Evolutionary conservation across 202 grass and related monocot genomes (phyloP).

Genomic region (Musa balbisiana): DNA sequence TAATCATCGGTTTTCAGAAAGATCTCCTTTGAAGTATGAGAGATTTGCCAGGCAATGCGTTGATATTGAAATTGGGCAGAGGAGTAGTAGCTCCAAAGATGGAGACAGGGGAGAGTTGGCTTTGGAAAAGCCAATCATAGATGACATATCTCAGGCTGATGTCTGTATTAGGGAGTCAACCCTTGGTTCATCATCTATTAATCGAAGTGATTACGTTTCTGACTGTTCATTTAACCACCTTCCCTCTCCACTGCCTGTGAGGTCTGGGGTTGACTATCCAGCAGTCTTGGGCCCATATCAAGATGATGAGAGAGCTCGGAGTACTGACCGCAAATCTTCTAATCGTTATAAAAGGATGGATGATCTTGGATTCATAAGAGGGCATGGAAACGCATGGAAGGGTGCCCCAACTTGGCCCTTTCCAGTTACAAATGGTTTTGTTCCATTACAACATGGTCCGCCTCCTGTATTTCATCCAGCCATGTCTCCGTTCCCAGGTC

Average conservation of each 20-base stretch:
- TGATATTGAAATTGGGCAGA: constrained; percentile 57
- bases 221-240: constrained; percentile 48
- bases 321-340: constrained; percentile 52
- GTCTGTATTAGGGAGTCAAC: constrained; percentile 56
- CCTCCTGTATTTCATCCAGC: constrained; percentile 72
- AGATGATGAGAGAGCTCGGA: constrained; percentile 61
- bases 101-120: constrained; percentile 61
- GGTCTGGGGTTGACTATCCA: constrained; percentile 51
- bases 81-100: constrained; percentile 48
- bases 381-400: constrained; percentile 74
- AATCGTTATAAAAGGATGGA: constrained; percentile 46
- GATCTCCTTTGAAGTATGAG: constrained; percentile 23
- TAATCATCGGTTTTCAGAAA: constrained; percentile 63
- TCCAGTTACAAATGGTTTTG: constrained; percentile 74
- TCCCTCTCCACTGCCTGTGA: constrained; percentile 29
- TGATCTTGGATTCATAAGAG: constrained; percentile 53
- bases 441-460: constrained; percentile 57
- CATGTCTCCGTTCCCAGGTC: constrained; percentile 51
- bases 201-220: constrained; percentile 46
- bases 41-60: constrained; percentile 30
- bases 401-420: constrained; percentile 56
- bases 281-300: constrained; percentile 56
- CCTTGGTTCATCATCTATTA: constrained; percentile 49
- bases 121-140: constrained; percentile 42
- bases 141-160: constrained; percentile 51